phyloP scores from a whole-genome alignment of 148 eudicot species.

The Chenopodium quinoa region DNA sequence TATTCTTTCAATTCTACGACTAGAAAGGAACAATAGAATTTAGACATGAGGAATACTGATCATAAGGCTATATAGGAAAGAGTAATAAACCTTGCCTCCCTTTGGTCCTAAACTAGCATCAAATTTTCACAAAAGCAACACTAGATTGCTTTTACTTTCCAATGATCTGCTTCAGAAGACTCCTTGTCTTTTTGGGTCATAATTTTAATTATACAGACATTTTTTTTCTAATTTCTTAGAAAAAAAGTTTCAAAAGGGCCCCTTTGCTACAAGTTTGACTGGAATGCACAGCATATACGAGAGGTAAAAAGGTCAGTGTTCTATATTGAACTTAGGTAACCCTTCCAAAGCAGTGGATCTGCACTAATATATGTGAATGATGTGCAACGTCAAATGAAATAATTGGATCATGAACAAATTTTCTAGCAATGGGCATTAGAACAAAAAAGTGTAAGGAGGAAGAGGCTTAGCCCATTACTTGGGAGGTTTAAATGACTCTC shows the following conservation, averaged over 20 bases:
- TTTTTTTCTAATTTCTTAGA: too few species aligned
- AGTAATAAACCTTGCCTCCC: too few species aligned
- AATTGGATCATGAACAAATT: not conserved
- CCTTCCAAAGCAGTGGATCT: not conserved
- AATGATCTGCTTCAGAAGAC: too few species aligned
- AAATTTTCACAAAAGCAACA: not conserved
- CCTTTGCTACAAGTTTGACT: too few species aligned
- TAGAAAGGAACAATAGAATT: not conserved
- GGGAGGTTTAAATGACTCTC: conserved; percentile 87
- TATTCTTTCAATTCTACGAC: not conserved
- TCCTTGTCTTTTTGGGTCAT: too few species aligned
- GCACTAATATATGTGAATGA: not conserved
- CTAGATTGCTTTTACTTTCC: too few species aligned
- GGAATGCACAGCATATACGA: too few species aligned
- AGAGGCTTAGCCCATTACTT: conserved; percentile 46
- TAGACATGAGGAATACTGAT: not conserved
- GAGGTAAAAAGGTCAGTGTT: too few species aligned
- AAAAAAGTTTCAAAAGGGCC: too few species aligned
- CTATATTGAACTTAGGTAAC: not conserved
- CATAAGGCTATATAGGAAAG: not conserved
- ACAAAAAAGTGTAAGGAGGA: not conserved
- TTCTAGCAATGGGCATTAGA: not conserved
- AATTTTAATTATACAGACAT: too few species aligned
- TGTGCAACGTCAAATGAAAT: not conserved
- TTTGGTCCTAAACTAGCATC: too few species aligned